Evolutionary conservation across 306 rosid genomes (phyloP).

Genomic region (Arachis stenosperma): DNA sequence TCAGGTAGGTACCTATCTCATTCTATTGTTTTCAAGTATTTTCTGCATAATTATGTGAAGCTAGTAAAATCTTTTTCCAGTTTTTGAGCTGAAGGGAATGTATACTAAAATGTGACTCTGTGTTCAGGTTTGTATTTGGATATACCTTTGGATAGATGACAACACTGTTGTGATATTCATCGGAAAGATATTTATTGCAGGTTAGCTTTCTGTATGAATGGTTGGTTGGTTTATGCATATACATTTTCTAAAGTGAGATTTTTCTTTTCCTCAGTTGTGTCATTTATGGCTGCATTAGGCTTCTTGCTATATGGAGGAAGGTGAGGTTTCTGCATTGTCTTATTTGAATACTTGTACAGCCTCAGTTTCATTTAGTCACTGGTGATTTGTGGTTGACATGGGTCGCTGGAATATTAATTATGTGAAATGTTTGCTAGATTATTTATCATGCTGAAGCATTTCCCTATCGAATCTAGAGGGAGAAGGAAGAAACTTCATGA

Average conservation of each 20-base stretch:
- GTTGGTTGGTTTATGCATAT: conserved; percentile 8
- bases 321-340: conserved; percentile 56
- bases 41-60: conserved; percentile 28
- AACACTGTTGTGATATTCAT: conserved; percentile 58
- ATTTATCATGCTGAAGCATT: conserved; percentile 95
- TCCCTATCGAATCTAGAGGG: conserved; percentile 98
- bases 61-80: neutral
- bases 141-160: conserved; percentile 77
- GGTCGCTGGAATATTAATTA: neutral
- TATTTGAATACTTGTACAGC: conserved; percentile 26
- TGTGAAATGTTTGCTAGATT: conserved; percentile 53
- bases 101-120: conserved; percentile 31
- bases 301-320: conserved; percentile 97
- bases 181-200: conserved; percentile 89
- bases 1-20: conserved; percentile 80
- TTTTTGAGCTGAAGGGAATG: too few relatives aligned
- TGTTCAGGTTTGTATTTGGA: conserved; percentile 83
- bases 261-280: conserved; percentile 59
- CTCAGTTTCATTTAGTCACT: conserved; percentile 28
- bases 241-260: conserved; percentile 3
- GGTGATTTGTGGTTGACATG: conserved; percentile 25
- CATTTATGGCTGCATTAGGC: conserved; percentile 88
- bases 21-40: conserved; percentile 14
- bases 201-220: conserved; percentile 51
- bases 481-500: conserved; percentile 97